Percentiles rank a stretch among this genome's conserved stretches.
Conservation (phyloP, 176 grass and related monocot species). For the Carex littledalei region DNA sequence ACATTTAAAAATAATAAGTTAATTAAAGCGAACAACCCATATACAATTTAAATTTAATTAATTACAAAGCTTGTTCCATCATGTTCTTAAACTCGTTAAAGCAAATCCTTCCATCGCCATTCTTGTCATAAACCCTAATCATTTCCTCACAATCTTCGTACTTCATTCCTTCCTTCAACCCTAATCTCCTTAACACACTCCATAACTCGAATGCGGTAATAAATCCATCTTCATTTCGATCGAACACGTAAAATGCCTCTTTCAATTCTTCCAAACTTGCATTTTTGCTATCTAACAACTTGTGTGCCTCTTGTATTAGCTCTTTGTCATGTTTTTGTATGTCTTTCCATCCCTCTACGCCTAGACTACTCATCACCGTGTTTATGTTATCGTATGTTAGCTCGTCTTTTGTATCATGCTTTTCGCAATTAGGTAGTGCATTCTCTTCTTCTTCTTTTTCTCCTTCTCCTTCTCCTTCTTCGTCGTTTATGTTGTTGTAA, state of each 20-base stretch:
- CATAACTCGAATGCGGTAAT: slow-evolving; percentile 52
- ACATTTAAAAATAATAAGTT: not conserved
- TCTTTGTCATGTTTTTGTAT: not conserved
- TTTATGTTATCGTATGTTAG: slow-evolving; percentile 18
- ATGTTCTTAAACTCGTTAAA: slow-evolving; percentile 19
- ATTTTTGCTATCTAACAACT: slow-evolving; percentile 41
- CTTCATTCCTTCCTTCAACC: slow-evolving; percentile 31
- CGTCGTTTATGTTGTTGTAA: not conserved
- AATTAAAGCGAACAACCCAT: not conserved
- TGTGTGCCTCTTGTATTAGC: slow-evolving; percentile 24
- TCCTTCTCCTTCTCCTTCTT: not conserved
- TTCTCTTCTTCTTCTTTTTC: not conserved
- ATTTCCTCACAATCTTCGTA: slow-evolving; percentile 37
- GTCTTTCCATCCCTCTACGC: not conserved
- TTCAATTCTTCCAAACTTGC: slow-evolving; percentile 51
- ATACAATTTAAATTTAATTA: not conserved
- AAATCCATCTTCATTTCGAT: slow-evolving; percentile 69
- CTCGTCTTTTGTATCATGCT: not conserved
- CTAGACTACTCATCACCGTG: slow-evolving; percentile 26
- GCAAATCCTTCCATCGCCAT: slow-evolving; percentile 10
- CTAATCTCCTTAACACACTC: slow-evolving; percentile 51
- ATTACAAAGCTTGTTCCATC: slow-evolving; percentile 22
- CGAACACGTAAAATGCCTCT: slow-evolving; percentile 78
- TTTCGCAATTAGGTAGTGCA: not conserved
- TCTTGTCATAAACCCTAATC: slow-evolving; percentile 15